These are phyloP conservation scores for Salicornia ramosissima DNA, from an alignment of 148 eudicot genomes.

Conservation along the genomic window DNA sequence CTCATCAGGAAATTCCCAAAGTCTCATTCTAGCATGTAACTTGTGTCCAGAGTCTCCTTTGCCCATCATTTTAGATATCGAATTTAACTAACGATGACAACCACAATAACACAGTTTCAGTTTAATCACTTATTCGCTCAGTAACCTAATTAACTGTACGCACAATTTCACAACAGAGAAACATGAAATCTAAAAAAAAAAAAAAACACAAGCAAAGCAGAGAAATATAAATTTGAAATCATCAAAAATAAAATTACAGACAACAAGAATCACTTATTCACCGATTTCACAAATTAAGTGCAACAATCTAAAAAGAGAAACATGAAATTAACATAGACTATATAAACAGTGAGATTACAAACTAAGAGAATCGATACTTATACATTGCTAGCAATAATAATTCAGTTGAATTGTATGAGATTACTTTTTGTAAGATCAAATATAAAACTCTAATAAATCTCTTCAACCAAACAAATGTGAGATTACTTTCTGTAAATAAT, in stretches of 20 bases:
- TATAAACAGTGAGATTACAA: background rate
- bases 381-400: background rate
- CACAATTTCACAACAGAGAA: background rate
- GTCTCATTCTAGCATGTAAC: conserved; percentile 71
- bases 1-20: conserved; percentile 86
- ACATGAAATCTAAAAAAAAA: background rate
- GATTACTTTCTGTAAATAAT: background rate
- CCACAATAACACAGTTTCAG: conserved; percentile 10
- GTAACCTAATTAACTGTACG: background rate
- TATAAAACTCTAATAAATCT: too few species aligned
- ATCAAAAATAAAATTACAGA: background rate
- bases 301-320: background rate
- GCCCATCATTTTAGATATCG: conserved; percentile 42
- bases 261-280: background rate
- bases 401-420: background rate
- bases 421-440: background rate
- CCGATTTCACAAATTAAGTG: background rate
- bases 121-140: background rate
- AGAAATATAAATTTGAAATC: background rate
- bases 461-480: background rate
- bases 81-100: conserved; percentile 21
- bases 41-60: conserved; percentile 53
- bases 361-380: background rate
- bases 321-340: background rate
- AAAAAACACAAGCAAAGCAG: background rate